phyloP scores from a whole-genome alignment of 2,329 filamentous ascomycete species.

The Cordyceps pruinosa region DNA sequence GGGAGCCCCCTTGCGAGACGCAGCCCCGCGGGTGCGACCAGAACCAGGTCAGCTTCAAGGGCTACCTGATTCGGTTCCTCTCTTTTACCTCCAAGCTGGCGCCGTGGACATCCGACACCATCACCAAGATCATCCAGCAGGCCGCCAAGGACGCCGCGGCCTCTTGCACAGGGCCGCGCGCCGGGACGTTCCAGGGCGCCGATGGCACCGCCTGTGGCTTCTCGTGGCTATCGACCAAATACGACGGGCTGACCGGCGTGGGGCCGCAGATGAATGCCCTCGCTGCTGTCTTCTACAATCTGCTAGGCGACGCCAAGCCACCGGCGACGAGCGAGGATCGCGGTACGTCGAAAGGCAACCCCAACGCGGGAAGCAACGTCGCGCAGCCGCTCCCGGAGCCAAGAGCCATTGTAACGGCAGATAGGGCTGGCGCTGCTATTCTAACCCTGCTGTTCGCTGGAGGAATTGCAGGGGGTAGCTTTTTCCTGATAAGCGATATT shows the following conservation, averaged over 20 bases:
- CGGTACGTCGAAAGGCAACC: conserved; percentile 50
- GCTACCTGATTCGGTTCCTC: conserved; percentile 64
- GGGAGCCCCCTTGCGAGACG: conserved; percentile 60
- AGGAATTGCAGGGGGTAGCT: conserved; percentile 40
- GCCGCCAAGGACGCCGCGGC: conserved; percentile 46
- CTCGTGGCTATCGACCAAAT: conserved; percentile 50
- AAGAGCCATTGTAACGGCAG: conserved; percentile 37
- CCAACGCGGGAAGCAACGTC: conserved; percentile 35
- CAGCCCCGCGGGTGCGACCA: conserved; percentile 37
- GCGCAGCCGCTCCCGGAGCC: conserved; percentile 21
- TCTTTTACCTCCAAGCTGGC: conserved; percentile 49
- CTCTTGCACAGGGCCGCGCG: conserved; percentile 42
- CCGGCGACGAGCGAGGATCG: conserved; percentile 49
- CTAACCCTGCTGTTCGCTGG: conserved; percentile 43
- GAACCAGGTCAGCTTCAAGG: conserved; percentile 71
- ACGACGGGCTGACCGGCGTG: conserved; percentile 55
- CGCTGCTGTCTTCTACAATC: conserved; percentile 54
- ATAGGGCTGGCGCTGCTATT: conserved; percentile 50
- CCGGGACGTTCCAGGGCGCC: conserved; percentile 40
- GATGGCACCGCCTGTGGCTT: conserved; percentile 61
- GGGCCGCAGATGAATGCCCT: conserved; percentile 65
- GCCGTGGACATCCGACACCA: conserved; percentile 41
- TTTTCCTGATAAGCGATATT: conserved; percentile 38
- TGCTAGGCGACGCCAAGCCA: conserved; percentile 36
- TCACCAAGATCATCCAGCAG: conserved; percentile 43